Conservation (phyloP, 1,284 basidiomycete genomes). For the Xerocomus cyaneibrunnescens region DNA sequence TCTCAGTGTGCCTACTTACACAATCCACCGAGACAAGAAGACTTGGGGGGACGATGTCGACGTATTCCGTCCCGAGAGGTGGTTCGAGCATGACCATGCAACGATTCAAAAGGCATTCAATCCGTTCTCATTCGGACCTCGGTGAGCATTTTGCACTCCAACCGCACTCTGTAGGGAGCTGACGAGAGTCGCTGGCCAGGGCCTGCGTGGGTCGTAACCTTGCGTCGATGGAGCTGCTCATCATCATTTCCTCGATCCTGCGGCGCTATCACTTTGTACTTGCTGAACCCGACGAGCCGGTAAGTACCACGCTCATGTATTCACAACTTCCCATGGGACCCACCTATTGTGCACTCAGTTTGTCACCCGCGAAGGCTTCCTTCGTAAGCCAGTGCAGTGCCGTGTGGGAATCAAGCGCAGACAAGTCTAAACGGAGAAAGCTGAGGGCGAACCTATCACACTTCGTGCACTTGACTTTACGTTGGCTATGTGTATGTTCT, state of each 20-base stretch:
- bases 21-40: slow-evolving; percentile 68
- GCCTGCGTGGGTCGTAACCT: slow-evolving; percentile 76
- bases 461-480: neutral
- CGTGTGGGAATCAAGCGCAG: slow-evolving; percentile 63
- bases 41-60: slow-evolving; percentile 83
- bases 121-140: slow-evolving; percentile 69
- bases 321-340: slow-evolving; percentile 8
- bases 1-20: slow-evolving; percentile 73
- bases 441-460: neutral
- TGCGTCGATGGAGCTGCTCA: slow-evolving; percentile 70
- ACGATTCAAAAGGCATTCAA: slow-evolving; percentile 71
- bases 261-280: slow-evolving; percentile 72
- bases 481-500: slow-evolving; percentile 3
- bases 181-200: slow-evolving; percentile 34
- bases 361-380: slow-evolving; percentile 72
- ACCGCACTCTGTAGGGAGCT: neutral
- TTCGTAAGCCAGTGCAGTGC: slow-evolving; percentile 71
- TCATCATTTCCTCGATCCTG: slow-evolving; percentile 73
- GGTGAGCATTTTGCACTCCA: slow-evolving; percentile 37
- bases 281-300: slow-evolving; percentile 53
- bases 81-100: slow-evolving; percentile 67
- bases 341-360: slow-evolving; percentile 43
- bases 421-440: slow-evolving; percentile 14
- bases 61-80: slow-evolving; percentile 75
- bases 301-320: slow-evolving; percentile 37